Evolutionary conservation across 2,329 filamentous ascomycete species (phyloP), one percentile per base, ranked within the genome.

Genomic region (Corniculantispora saksenae): DNA sequence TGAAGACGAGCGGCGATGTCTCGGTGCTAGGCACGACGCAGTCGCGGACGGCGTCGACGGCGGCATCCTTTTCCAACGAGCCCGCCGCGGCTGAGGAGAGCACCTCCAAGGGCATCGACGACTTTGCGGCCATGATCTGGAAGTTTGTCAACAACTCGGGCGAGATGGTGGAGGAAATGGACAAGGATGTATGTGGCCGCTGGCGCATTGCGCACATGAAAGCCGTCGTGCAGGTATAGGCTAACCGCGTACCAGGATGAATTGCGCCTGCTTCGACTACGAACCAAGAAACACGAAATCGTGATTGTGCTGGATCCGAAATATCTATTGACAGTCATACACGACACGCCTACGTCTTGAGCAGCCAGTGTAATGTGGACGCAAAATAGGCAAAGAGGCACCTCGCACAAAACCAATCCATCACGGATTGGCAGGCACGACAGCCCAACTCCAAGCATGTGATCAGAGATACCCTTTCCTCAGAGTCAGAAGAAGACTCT

Each of bases 281-380:
- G 92, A 69, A 94, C 91, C n/a, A 93, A 89, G 81, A 93, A 91
- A 76, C 91, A 93, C 71, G 92, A 96, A 76, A 80, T 95, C 67
- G 90, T 95, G 66, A 92, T 95, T 72, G 90, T 94, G 23, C 91
- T 91, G 76, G 92, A 94, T 75, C 73, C 85, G 48, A 93, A 92
- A 73, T 96, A 91, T 77, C 81, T 95, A 55, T 83, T 94, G 45
- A 87, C 94, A 63, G 89, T 93, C 45, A 86, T 94, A 64, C 91
- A 94, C 78, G 91, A 94, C 74, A 93, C 91, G n/a, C 89, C 91
- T 47, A 84, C 87, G 10, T 88, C 87, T 72, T 91, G 77, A 76
- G 67, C 25, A 9, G 10, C 13, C 8, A 3, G n/a, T 35, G 10
- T 2, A 23, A 2, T 23, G 21, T 10, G 27, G 27, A 43, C n/a